Percentiles rank a stretch among this genome's conserved stretches.
Evolutionary conservation across 2,329 filamentous ascomycete species (phyloP).

Genomic region (Macrophomina pseudophaseolina): DNA sequence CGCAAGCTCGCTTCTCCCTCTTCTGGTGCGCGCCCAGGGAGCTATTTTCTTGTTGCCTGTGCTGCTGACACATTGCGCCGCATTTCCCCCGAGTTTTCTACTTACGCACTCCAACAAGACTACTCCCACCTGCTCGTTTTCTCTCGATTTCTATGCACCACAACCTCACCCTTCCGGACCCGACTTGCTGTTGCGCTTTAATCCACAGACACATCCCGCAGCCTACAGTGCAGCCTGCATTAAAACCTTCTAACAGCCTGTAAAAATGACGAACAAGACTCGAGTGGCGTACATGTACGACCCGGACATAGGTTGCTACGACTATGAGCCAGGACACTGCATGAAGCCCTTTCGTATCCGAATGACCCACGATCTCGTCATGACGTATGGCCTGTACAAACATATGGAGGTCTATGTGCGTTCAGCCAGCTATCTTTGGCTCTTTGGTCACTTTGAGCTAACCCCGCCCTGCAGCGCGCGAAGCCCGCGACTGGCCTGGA

Average conservation of each 20-base stretch:
- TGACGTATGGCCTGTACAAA: slow-evolving; percentile 93
- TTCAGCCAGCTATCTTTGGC: slow-evolving; percentile 66
- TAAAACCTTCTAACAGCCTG: background rate
- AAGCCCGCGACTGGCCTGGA: slow-evolving; percentile 66
- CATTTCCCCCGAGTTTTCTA: slow-evolving; percentile 11
- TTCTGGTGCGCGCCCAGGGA: background rate
- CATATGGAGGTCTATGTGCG: slow-evolving; percentile 94
- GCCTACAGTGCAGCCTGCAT: background rate
- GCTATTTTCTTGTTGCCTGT: background rate
- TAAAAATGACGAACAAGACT: slow-evolving; percentile 26
- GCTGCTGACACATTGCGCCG: slow-evolving; percentile 22
- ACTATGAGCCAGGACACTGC: slow-evolving; percentile 94
- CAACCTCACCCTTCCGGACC: background rate
- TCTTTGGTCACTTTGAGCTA: slow-evolving; percentile 35
- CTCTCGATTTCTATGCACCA: slow-evolving; percentile 4
- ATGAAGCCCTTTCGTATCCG: slow-evolving; percentile 99
- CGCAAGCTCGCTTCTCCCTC: slow-evolving; percentile 20
- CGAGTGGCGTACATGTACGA: slow-evolving; percentile 62
- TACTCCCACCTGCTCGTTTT: slow-evolving; percentile 3
- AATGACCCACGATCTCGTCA: slow-evolving; percentile 91
- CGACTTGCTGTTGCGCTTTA: slow-evolving; percentile 6
- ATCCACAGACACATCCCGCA: background rate
- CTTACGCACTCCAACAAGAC: background rate
- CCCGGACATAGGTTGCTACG: slow-evolving; percentile 91
- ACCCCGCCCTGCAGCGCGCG: slow-evolving; percentile 40